A percentile compares a stretch with the other conserved stretches of the same genome.
phyloP scores from a whole-genome alignment of 2,329 filamentous ascomycete genomes.

The Dothideomycetidae sp. region DNA sequence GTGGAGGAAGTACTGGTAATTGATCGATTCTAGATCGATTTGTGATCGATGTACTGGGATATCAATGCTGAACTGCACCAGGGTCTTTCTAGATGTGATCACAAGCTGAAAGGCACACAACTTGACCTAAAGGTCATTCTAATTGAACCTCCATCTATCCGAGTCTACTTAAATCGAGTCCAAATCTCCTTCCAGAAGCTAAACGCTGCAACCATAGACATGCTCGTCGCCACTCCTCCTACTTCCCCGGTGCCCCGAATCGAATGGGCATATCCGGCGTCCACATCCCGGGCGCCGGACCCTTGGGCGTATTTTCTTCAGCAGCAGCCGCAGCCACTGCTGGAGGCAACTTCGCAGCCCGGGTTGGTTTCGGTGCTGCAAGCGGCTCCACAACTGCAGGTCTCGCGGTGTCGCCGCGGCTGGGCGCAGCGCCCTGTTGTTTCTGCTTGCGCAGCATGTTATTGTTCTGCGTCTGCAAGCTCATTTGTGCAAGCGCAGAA shows the following conservation, averaged over 20 bases:
- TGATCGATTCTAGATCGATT: no score
- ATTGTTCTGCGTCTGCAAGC: constrained; percentile 31
- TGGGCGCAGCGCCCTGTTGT: constrained; percentile 21
- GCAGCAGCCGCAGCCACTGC: constrained; percentile 9
- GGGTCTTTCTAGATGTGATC: no score
- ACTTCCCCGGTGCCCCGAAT: constrained; percentile 40
- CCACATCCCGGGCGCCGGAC: constrained; percentile 48
- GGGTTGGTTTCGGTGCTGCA: constrained; percentile 39
- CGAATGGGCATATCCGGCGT: constrained; percentile 67
- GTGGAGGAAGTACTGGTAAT: no score
- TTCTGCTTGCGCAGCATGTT: constrained; percentile 31
- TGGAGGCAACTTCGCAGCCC: constrained; percentile 18
- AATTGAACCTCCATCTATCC: no score
- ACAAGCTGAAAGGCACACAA: no score
- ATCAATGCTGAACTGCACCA: no score
- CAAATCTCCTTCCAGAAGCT: no score
- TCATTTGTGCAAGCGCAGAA: constrained; percentile 45
- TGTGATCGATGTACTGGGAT: no score
- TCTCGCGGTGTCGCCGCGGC: constrained; percentile 14
- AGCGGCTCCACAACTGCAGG: constrained; percentile 39
- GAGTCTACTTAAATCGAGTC: no score
- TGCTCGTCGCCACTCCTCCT: no score
- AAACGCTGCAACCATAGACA: no score
- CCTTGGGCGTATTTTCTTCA: constrained; percentile 11
- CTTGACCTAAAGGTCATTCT: no score